Percentiles rank a stretch among this genome's conserved stretches.
Conservation (phyloP, 2,329 filamentous ascomycete species). For the Claviceps digitariae region DNA sequence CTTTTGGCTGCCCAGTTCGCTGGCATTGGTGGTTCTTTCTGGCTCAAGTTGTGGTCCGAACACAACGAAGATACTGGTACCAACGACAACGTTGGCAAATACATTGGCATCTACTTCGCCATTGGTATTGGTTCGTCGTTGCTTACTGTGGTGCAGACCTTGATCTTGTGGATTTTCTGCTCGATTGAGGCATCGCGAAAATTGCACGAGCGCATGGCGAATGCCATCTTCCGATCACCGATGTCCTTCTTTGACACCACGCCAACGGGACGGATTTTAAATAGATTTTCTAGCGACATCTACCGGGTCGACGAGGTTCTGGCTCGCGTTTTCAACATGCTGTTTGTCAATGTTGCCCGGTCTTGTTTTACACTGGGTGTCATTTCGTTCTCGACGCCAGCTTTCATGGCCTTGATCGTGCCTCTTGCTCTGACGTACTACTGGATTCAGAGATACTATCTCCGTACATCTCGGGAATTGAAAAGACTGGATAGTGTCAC, state of each 20-base stretch:
- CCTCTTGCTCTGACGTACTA: constrained; percentile 73
- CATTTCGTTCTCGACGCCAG: constrained; percentile 69
- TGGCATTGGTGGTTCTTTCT: constrained; percentile 73
- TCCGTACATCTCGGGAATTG: constrained; percentile 87
- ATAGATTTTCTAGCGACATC: constrained; percentile 81
- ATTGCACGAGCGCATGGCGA: constrained; percentile 93
- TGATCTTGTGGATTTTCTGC: constrained; percentile 98
- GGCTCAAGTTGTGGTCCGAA: constrained; percentile 91
- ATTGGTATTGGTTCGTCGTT: constrained; percentile 79
- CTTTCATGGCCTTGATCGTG: constrained; percentile 67
- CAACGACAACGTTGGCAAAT: constrained; percentile 74
- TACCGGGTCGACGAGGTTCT: constrained; percentile 84
- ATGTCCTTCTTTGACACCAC: constrained; percentile 99
- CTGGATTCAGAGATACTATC: constrained; percentile 93
- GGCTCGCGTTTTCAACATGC: constrained; percentile 95
- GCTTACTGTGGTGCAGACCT: constrained; percentile 78
- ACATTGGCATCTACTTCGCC: constrained; percentile 89
- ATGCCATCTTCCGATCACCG: constrained; percentile 89
- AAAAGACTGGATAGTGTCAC: constrained; percentile 93
- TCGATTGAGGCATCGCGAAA: constrained; percentile 97
- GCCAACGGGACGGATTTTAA: constrained; percentile 88
- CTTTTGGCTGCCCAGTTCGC: constrained; percentile 70
- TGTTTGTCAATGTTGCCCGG: constrained; percentile 62
- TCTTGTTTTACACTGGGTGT: constrained; percentile 76
- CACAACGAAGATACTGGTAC: constrained; percentile 51